Percentiles rank a stretch among this genome's conserved stretches.
Evolutionary conservation across 495 filamentous ascomycete species (phyloP).

Genomic region (Aspergillus mulundensis): DNA sequence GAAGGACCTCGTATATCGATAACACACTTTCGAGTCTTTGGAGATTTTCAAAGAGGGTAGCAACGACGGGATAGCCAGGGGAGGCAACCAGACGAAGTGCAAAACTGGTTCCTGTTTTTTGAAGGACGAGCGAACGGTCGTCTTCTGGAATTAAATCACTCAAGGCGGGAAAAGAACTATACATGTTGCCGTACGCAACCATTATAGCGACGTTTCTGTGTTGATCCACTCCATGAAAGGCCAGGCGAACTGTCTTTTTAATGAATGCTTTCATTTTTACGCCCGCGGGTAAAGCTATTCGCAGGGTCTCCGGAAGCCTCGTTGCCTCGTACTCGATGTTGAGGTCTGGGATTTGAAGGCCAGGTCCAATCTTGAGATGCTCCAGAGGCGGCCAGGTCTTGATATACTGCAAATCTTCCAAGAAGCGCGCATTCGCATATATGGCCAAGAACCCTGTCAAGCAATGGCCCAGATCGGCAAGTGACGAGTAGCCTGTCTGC

Average conservation of each 20-base stretch:
- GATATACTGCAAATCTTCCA: conserved; percentile 31
- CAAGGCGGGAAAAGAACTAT: conserved; percentile 24
- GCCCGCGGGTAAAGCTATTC: conserved; percentile 26
- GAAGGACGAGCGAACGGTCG: conserved; percentile 33
- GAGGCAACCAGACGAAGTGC: conserved; percentile 39
- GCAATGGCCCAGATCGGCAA: conserved; percentile 36
- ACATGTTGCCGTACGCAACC: conserved; percentile 37
- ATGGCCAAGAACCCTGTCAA: conserved; percentile 40
- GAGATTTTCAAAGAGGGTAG: conserved; percentile 34
- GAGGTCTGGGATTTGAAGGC: conserved; percentile 34
- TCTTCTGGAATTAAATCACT: conserved; percentile 23
- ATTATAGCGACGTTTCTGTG: conserved; percentile 31
- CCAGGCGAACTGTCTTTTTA: conserved; percentile 35
- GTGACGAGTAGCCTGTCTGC: conserved; percentile 24
- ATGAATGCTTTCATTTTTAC: conserved; percentile 28
- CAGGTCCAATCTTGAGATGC: conserved; percentile 29
- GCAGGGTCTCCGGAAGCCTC: conserved; percentile 30
- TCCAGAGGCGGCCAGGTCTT: conserved; percentile 32
- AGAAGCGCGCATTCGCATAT: conserved; percentile 38
- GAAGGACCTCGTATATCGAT: conserved; percentile 37
- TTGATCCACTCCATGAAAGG: conserved; percentile 40
- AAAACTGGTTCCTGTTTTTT: conserved; percentile 32
- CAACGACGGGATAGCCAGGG: conserved; percentile 33
- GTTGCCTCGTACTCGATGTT: conserved; percentile 31
- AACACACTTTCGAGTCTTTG: conserved; percentile 41